Evolutionary conservation across 805 yeast genomes (phyloP).

Genomic region (Nakazawaea wyomingensis): DNA sequence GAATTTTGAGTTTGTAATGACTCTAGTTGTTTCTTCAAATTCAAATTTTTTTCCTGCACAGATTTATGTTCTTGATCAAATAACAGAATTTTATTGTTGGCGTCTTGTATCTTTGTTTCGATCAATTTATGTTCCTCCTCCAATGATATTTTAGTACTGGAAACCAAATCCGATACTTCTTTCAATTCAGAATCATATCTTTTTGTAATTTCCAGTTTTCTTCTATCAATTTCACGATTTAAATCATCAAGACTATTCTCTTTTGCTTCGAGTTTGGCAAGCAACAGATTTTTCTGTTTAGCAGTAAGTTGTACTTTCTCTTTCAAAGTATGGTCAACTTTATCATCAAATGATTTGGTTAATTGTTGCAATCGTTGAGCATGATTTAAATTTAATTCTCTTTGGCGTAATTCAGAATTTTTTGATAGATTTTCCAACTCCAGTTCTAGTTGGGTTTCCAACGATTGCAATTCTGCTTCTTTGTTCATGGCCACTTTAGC

Average conservation of each 20-base stretch:
- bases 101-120: not conserved
- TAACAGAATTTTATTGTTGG: not conserved
- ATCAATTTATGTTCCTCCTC: conserved; percentile 7
- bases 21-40: not conserved
- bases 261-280: not conserved
- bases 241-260: conserved; percentile 18
- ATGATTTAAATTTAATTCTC: conserved; percentile 7
- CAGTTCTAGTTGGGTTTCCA: not conserved
- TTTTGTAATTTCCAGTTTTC: conserved; percentile 19
- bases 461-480: conserved; percentile 6
- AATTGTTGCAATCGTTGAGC: conserved; percentile 1
- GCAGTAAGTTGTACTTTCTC: not conserved
- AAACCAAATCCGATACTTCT: conserved; percentile 5
- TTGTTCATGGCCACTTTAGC: conserved; percentile 2
- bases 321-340: conserved; percentile 8
- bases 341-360: conserved; percentile 1
- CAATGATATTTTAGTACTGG: not conserved
- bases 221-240: conserved; percentile 20
- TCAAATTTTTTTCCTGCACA: not conserved
- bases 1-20: not conserved
- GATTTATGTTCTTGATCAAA: not conserved
- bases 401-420: not conserved
- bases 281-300: not conserved
- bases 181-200: conserved; percentile 13
- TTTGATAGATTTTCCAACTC: conserved; percentile 2